phyloP scores from a whole-genome alignment of 352 stramenopile species.

The Pythium myriotylum region DNA sequence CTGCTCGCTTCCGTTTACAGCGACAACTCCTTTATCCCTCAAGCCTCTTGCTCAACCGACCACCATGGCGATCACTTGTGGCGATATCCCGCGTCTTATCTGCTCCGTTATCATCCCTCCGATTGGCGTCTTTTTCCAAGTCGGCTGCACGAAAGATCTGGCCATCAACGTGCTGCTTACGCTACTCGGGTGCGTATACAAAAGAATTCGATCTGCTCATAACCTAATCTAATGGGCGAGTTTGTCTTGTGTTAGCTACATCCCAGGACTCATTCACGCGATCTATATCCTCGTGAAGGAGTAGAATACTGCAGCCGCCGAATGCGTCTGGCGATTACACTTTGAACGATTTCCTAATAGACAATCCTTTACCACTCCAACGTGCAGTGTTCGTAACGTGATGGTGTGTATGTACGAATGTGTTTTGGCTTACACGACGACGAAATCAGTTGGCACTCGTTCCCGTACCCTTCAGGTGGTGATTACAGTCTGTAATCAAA shows the following conservation, averaged over 20 bases:
- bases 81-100: slow-evolving; percentile 52
- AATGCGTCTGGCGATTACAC: too few relatives aligned
- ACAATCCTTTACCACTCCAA: too few relatives aligned
- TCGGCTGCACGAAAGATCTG: slow-evolving; percentile 31
- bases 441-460: neutral
- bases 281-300: slow-evolving; percentile 27
- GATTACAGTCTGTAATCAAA: too few relatives aligned
- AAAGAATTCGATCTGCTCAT: too few relatives aligned
- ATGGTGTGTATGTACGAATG: too few relatives aligned
- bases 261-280: slow-evolving; percentile 24
- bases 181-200: slow-evolving; percentile 29
- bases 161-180: slow-evolving; percentile 34
- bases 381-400: too few relatives aligned
- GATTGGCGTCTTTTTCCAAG: slow-evolving; percentile 32
- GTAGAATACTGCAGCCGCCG: neutral
- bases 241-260: slow-evolving; percentile 2
- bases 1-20: neutral
- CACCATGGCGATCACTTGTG: slow-evolving; percentile 31
- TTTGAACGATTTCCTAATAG: neutral
- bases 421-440: too few relatives aligned
- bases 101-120: slow-evolving; percentile 46
- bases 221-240: too few relatives aligned
- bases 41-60: neutral
- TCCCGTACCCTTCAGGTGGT: too few relatives aligned
- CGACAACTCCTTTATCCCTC: neutral